Evolutionary conservation across 148 eudicot genomes (phyloP), one percentile per base, ranked within the genome.

Genomic region (Talinum fruticosum): DNA sequence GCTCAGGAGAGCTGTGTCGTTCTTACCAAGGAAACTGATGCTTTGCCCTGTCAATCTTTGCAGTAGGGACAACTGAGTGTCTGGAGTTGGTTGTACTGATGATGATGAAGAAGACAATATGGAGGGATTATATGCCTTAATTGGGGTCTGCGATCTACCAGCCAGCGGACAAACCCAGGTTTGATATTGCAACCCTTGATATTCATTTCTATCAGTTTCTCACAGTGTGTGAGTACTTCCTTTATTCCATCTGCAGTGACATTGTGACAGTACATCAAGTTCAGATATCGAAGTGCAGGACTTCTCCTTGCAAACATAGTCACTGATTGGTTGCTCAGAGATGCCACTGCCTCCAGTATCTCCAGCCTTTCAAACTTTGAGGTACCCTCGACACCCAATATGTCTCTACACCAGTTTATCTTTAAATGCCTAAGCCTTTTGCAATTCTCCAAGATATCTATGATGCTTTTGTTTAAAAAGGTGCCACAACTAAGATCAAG

Each of bases 401-500:
- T 65, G 78, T 47, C 18, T 16, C 0, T 41, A 36, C 38, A 30
- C 29, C 59, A 28, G 70, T 76, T 76, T 29, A 72, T 29, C 62
- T 72, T 72, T 32, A 72, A 44, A 33, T 18, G 38, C 75, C 75
- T 47, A 13, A 72, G 32, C 75, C 18, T 49, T 19, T 49, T 72
- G 75, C 75, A 72, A 13, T 19, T 72, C 15, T 72, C 75, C 35
- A 72, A 29, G 54, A 72, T 49, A 38, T 47, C 24, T 28, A 72
- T 72, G 37, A 72, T 21, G 15, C 61, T 33, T 49, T 72, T 16
- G 37, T 8, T 72, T 13, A 32, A 6, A 47, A 29, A 30, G 10
- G 54, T 72, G 75, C 75, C 21, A 72, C 75, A 32, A 8, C 75
- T 72, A 72, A 72, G 59, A 28, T 76, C 38, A 30, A 76, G 70